phyloP scores from a whole-genome alignment of 2,329 filamentous ascomycete species.

The Ambrosiella beaveri region DNA sequence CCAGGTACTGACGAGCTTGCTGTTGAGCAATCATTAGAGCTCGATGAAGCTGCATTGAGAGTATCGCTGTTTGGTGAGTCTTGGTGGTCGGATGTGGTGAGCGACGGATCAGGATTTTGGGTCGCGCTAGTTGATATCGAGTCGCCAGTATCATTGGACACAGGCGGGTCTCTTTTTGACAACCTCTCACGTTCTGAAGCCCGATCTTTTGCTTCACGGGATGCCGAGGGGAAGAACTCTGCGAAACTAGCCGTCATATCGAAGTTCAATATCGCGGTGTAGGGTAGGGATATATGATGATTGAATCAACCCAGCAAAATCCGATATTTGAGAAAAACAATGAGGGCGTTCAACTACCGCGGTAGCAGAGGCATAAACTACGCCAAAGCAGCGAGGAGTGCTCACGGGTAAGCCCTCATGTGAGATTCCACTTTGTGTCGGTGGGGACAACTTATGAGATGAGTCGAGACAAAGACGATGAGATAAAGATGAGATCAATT shows the following conservation, averaged over 20 bases:
- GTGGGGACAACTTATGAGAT: background rate
- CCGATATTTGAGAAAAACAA: background rate
- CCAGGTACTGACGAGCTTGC: background rate
- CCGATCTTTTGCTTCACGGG: constrained; percentile 43
- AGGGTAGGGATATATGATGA: background rate
- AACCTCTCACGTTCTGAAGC: constrained; percentile 43
- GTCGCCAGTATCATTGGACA: background rate
- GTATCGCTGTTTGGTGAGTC: constrained; percentile 47
- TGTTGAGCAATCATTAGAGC: constrained; percentile 45
- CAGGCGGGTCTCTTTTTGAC: constrained; percentile 1
- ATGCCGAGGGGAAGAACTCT: constrained; percentile 71
- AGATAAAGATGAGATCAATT: background rate
- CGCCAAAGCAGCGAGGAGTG: background rate
- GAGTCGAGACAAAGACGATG: background rate
- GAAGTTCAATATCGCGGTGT: background rate
- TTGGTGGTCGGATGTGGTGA: background rate
- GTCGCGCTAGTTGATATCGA: background rate
- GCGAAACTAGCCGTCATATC: constrained; percentile 53
- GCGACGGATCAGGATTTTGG: background rate
- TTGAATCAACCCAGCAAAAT: background rate
- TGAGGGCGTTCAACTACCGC: background rate
- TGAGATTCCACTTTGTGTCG: background rate
- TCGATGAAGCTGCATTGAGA: constrained; percentile 54
- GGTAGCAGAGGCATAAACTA: background rate
- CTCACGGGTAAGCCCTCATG: background rate